Base-by-base conservation (phyloP, 2,329 filamentous ascomycete genomes). In the Diaporthe batatas region DNA sequence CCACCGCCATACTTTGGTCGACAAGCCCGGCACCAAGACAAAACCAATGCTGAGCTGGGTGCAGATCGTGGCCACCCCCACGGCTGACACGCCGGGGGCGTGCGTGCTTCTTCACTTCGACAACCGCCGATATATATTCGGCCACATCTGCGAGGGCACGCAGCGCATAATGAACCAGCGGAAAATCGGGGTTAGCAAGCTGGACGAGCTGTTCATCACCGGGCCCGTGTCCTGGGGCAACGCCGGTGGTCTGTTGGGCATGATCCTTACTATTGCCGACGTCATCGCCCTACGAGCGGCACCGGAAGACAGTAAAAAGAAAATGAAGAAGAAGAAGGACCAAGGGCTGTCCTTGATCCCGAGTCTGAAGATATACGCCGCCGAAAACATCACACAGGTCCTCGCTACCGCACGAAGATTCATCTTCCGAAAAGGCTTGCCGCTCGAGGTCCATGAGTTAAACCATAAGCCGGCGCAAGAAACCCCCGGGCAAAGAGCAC, bases 21-120 rank as follows among this genome's bases (percentile, higher is more conserved):
- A 72, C 39, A 32, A 23, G 32, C 72, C 72, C 16, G 51, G 72
- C 21, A 6, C 32, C 36, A 49, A 42, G 25, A 58, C 65, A 5
- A 21, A 14, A 36, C 73, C 59, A 54, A 98, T 98, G 95, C 88
- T 91, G 77, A 92, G 88, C 80, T 90, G 86, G 78, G 86, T 95
- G 72, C 92, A 97, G 81, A 84, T 98, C 77, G 82, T 96, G 75
- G 93, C 92, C 23, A 93, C 93, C 73, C 96, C 96, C 18, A 96
- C 96, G 76, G 92, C 92, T 73, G 96, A 99, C 83, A 98, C 95
- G 25, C 90, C 92, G 0, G 96, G 96, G 70, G 94, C 94, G 2
- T 89, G 90, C 65, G 81, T 98, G 42, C 80, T 94, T 49, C 86
- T 99, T 8, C 91, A 96, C 80, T 95, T 95, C 79, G 93, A 96